phyloP scores from a whole-genome alignment of 2,329 filamentous ascomycete species.

The Dryadomyces sulphureus region DNA sequence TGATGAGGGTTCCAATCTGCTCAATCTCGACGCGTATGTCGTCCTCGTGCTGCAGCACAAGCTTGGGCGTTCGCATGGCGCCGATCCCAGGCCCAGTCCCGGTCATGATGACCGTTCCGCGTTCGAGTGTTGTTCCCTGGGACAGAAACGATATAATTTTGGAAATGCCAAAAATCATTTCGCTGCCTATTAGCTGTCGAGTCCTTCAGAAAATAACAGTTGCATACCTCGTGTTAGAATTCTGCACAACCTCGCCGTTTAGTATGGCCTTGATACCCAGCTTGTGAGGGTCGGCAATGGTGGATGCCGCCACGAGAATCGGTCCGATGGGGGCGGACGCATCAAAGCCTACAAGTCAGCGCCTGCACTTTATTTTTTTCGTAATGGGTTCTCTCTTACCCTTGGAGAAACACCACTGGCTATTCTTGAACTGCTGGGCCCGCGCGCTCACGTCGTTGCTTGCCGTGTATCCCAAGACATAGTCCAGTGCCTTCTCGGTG shows the following conservation, averaged over 20 bases:
- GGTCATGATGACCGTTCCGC: constrained; percentile 24
- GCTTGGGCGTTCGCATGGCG: constrained; percentile 20
- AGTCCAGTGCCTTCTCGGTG: constrained; percentile 20
- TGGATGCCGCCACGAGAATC: constrained; percentile 16
- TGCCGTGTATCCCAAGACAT: constrained; percentile 24
- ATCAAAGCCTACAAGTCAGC: constrained; percentile 16
- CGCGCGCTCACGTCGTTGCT: constrained; percentile 24
- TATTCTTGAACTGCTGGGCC: constrained; percentile 21
- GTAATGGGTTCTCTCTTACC: constrained; percentile 10
- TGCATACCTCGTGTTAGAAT: constrained; percentile 17
- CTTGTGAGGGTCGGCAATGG: constrained; percentile 17
- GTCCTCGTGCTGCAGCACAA: constrained; percentile 10
- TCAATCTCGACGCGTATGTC: constrained; percentile 22
- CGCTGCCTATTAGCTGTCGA: constrained; percentile 5
- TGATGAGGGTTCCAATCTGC: constrained; percentile 21
- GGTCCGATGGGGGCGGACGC: constrained; percentile 22
- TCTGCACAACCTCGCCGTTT: constrained; percentile 22
- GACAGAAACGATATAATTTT: constrained; percentile 21
- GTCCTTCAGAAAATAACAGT: neutral
- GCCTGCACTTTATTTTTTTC: neutral
- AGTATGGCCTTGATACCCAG: constrained; percentile 18
- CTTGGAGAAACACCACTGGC: constrained; percentile 25
- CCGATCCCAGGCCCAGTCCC: constrained; percentile 28
- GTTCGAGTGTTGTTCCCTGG: constrained; percentile 21
- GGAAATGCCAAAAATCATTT: constrained; percentile 24